phyloP scores from a whole-genome alignment of 139 green algal genomes.

The Tetradesmus obliquus region DNA sequence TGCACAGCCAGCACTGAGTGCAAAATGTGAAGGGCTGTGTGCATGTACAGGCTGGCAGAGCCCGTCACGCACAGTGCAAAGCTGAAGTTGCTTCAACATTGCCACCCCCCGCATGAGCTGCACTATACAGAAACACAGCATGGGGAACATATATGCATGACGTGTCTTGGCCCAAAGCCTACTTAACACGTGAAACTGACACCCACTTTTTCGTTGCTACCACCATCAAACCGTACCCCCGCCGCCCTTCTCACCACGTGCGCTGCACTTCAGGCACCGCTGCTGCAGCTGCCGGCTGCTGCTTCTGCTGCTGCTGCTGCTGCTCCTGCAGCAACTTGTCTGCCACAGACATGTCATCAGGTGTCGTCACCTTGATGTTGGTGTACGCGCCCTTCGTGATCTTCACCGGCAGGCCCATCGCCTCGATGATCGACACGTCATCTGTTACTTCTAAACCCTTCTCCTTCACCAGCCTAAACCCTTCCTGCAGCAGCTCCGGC shows the following conservation, averaged over 20 bases:
- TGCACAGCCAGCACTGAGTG: too few species aligned
- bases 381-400: slow-evolving; percentile 95
- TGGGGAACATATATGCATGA: too few species aligned
- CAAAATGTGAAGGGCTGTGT: too few species aligned
- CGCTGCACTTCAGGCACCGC: slow-evolving; percentile 18
- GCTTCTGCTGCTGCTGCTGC: slow-evolving; percentile 2
- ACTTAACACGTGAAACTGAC: too few species aligned
- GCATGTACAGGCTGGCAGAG: too few species aligned
- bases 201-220: neutral
- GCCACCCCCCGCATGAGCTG: too few species aligned
- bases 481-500: slow-evolving; percentile 82
- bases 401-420: slow-evolving; percentile 90
- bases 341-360: slow-evolving; percentile 89
- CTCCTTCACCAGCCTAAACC: slow-evolving; percentile 86
- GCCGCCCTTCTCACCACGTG: neutral
- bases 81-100: too few species aligned
- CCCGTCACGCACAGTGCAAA: too few species aligned
- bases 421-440: slow-evolving; percentile 98
- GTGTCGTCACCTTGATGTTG: slow-evolving; percentile 97
- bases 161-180: too few species aligned
- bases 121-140: too few species aligned
- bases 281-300: slow-evolving; percentile 29
- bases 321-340: slow-evolving; percentile 81
- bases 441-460: slow-evolving; percentile 95
- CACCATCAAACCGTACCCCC: neutral